These are phyloP conservation scores for Podospora australis DNA, from an alignment of 495 filamentous ascomycete species.

Conservation along the genomic window DNA sequence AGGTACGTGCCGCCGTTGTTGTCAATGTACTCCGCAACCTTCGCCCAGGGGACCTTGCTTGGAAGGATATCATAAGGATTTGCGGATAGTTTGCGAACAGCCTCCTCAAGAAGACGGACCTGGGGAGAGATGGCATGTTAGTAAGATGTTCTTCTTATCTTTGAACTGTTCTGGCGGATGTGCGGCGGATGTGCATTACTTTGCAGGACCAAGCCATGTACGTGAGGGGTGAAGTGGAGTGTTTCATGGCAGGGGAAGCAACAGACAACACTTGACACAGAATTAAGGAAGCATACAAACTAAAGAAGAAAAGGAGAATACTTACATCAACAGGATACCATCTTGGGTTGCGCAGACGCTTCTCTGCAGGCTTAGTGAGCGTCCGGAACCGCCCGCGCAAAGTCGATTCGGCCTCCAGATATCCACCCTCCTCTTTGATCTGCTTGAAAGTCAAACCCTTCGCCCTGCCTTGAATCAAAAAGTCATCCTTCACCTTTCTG, in stretches of 20 bases:
- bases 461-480: background rate
- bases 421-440: background rate
- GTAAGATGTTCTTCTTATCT: too few species aligned
- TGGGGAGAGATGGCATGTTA: too few species aligned
- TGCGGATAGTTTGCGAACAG: constrained; percentile 34
- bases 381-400: background rate
- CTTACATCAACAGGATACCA: background rate
- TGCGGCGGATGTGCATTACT: too few species aligned
- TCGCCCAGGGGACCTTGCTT: constrained; percentile 72
- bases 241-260: too few species aligned
- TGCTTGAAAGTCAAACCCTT: background rate
- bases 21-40: constrained; percentile 66
- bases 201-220: too few species aligned
- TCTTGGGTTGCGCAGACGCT: background rate
- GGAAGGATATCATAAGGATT: background rate
- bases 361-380: background rate
- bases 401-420: background rate
- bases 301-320: background rate
- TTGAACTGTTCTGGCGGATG: too few species aligned
- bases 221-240: too few species aligned
- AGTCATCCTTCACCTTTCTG: background rate
- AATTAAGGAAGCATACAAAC: too few species aligned
- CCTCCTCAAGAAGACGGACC: constrained; percentile 45
- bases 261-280: too few species aligned
- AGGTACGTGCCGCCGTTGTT: constrained; percentile 68